Conservation (phyloP, 1,284 basidiomycete species). For the Peniophora sp. region DNA sequence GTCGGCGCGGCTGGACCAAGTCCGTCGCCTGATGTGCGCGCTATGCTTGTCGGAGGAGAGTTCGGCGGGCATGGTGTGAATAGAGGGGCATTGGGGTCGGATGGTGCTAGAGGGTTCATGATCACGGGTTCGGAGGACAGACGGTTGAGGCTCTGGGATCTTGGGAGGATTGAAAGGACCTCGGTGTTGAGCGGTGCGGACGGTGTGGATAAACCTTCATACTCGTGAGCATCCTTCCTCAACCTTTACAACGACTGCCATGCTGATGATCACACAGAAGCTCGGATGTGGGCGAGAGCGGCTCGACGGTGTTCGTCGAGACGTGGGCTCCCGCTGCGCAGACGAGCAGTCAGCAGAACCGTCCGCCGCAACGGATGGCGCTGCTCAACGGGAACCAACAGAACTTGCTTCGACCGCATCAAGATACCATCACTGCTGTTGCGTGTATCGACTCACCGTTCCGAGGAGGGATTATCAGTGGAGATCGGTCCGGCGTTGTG, state of each 20-base stretch:
- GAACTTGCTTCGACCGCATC: constrained; percentile 69
- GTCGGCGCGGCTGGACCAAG: constrained; percentile 26
- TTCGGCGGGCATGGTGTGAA: constrained; percentile 61
- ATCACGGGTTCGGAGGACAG: constrained; percentile 80
- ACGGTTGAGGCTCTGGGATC: constrained; percentile 77
- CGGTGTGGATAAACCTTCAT: constrained; percentile 61
- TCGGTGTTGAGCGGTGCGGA: constrained; percentile 66
- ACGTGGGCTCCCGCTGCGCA: constrained; percentile 48
- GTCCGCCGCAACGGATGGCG: constrained; percentile 66
- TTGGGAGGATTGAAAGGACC: constrained; percentile 65
- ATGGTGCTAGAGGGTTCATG: constrained; percentile 58
- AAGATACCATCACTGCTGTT: constrained; percentile 77
- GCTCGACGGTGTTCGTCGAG: constrained; percentile 43
- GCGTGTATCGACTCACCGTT: constrained; percentile 83
- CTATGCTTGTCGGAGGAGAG: constrained; percentile 60
- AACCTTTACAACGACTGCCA: constrained; percentile 4
- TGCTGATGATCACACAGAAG: neutral
- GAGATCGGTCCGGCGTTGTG: constrained; percentile 72
- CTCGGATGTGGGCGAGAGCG: too few species aligned
- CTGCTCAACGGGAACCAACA: constrained; percentile 77
- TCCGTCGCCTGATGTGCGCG: constrained; percentile 54
- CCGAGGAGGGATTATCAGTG: constrained; percentile 79
- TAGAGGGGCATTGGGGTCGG: constrained; percentile 41
- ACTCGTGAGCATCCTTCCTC: constrained; percentile 40
- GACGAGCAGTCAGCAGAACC: constrained; percentile 44